Conservation (phyloP, 768 basidiomycete species). For the Dacryopinax primogenitus region DNA sequence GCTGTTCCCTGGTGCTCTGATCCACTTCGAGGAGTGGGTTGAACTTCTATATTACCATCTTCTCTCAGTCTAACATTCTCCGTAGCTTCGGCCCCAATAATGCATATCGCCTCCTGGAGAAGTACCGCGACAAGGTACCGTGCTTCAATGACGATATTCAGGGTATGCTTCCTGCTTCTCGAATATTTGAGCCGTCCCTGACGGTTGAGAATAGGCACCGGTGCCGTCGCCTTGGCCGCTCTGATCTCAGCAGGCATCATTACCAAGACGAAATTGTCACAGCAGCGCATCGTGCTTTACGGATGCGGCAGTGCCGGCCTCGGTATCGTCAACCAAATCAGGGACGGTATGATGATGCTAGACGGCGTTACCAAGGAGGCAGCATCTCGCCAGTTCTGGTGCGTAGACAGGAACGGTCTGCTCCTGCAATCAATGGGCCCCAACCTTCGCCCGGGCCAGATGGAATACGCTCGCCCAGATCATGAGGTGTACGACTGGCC, state of each 20-base stretch:
- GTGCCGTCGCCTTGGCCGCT: constrained; percentile 59
- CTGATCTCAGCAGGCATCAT: constrained; percentile 57
- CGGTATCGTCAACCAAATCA: constrained; percentile 63
- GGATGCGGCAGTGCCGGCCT: constrained; percentile 71
- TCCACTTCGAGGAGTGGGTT: constrained; percentile 62
- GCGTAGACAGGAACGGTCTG: constrained; percentile 57
- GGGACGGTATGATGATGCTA: constrained; percentile 50
- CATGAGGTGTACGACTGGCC: constrained; percentile 21
- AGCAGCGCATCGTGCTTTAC: constrained; percentile 66
- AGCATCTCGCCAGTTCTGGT: constrained; percentile 54
- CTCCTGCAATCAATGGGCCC: constrained; percentile 38
- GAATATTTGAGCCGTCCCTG: neutral
- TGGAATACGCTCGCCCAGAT: constrained; percentile 39
- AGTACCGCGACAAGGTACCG: constrained; percentile 49
- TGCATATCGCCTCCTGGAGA: constrained; percentile 51
- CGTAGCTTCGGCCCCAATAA: constrained; percentile 43
- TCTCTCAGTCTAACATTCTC: neutral
- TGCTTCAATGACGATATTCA: constrained; percentile 82
- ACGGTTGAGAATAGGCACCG: constrained; percentile 50
- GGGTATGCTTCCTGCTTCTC: constrained; percentile 12
- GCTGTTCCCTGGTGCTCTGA: constrained; percentile 17
- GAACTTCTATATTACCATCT: constrained; percentile 12
- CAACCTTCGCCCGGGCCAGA: constrained; percentile 29
- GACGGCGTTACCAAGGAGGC: constrained; percentile 38
- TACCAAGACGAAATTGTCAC: constrained; percentile 48